phyloP scores from a whole-genome alignment of 345 rosid species.

The Aquilaria sinensis region DNA sequence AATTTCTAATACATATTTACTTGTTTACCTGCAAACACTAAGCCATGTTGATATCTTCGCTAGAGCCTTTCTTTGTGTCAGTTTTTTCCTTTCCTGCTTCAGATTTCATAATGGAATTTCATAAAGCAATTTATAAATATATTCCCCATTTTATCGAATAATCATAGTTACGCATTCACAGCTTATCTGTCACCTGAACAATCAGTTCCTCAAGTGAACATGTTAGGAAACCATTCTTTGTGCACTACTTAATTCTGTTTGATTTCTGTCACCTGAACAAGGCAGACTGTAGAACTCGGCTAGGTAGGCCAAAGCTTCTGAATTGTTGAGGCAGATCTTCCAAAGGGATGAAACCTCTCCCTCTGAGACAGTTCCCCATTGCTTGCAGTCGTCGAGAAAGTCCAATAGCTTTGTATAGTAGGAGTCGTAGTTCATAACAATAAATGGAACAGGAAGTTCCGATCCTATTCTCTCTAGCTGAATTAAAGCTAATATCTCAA shows the following conservation, averaged over 20 bases:
- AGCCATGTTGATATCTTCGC: no score
- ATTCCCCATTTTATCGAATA: no score
- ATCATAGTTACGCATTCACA: no score
- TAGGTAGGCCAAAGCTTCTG: conserved; percentile 62
- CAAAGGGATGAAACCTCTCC: conserved; percentile 77
- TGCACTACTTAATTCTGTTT: conserved; percentile 16
- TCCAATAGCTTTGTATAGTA: conserved; percentile 70
- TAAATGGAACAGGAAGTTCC: conserved; percentile 64
- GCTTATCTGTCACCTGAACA: no score
- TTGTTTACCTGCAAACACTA: no score
- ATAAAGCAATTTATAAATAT: no score
- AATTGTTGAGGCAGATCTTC: conserved; percentile 71
- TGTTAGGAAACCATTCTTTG: no score
- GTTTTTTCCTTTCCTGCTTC: no score
- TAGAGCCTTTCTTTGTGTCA: no score
- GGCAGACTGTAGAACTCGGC: conserved; percentile 56
- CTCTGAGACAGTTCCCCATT: conserved; percentile 63
- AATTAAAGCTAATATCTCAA: conserved; percentile 75
- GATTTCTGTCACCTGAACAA: conserved; percentile 6
- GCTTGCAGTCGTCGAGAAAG: conserved; percentile 68
- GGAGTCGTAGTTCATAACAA: conserved; percentile 81
- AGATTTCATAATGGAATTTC: no score
- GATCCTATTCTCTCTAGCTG: conserved; percentile 86
- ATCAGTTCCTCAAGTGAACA: no score
- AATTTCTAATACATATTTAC: no score